Evolutionary conservation across 2,329 filamentous ascomycete species (phyloP).

Genomic region (Phialocephala subalpina): DNA sequence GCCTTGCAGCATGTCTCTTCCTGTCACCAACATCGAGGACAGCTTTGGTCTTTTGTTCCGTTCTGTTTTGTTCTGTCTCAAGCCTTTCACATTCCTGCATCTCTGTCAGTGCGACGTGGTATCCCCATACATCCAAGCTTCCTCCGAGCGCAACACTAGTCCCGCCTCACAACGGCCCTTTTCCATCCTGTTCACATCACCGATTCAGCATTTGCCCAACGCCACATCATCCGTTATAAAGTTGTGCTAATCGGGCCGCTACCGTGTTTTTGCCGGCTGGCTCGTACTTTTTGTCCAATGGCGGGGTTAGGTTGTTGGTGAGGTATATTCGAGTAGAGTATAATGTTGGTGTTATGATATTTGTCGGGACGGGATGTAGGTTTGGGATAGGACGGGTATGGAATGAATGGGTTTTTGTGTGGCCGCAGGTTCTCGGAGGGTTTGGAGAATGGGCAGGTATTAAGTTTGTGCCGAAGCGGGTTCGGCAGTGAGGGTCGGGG

Average conservation of each 20-base stretch:
- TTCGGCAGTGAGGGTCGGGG: background rate
- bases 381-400: too few species aligned
- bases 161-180: background rate
- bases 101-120: background rate
- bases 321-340: too few species aligned
- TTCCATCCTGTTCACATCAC: background rate
- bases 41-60: background rate
- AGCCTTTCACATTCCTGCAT: background rate
- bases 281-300: too few species aligned
- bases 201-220: background rate
- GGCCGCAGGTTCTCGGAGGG: too few species aligned
- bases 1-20: background rate
- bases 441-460: too few species aligned
- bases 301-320: too few species aligned
- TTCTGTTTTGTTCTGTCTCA: background rate
- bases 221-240: background rate
- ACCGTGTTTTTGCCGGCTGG: background rate
- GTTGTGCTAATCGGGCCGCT: background rate
- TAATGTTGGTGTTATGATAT: too few species aligned
- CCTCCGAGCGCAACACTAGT: constrained; percentile 3
- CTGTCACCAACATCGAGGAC: background rate
- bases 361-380: background rate
- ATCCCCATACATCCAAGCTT: background rate
- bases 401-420: too few species aligned
- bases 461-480: background rate